Percentiles rank a stretch among this genome's conserved stretches.
Evolutionary conservation across 371 early-diverging fungal species (phyloP).

Genomic region (Globomyces sp.): DNA sequence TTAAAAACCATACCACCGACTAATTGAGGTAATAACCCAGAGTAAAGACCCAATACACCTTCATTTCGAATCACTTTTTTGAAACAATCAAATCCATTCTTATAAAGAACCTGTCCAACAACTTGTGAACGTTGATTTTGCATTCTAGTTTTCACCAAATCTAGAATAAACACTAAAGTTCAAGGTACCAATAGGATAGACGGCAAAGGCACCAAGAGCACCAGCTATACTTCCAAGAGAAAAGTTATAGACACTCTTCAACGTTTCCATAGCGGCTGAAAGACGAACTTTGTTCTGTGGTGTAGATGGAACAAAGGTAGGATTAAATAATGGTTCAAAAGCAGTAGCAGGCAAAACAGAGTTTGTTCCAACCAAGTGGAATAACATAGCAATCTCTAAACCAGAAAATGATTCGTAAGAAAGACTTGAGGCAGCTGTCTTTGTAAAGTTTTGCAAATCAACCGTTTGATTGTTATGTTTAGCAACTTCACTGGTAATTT

Average conservation of each 20-base stretch:
- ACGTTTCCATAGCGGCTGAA: constrained; percentile 23
- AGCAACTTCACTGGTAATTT: not conserved
- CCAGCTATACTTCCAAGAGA: constrained; percentile 89
- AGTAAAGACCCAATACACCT: constrained; percentile 87
- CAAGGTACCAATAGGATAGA: constrained; percentile 79
- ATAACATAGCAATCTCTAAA: constrained; percentile 8
- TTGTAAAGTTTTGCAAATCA: not conserved
- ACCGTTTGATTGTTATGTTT: not conserved
- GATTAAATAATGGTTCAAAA: constrained; percentile 13
- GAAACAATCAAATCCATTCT: constrained; percentile 93
- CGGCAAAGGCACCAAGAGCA: constrained; percentile 92
- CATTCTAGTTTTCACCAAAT: constrained; percentile 97
- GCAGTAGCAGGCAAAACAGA: not conserved
- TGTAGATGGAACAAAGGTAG: constrained; percentile 1
- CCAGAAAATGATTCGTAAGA: constrained; percentile 3
- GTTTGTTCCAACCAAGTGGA: constrained; percentile 6
- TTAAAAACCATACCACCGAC: constrained; percentile 62
- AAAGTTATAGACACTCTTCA: constrained; percentile 69
- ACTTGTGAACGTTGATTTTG: constrained; percentile 92
- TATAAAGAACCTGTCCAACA: constrained; percentile 90
- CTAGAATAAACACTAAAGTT: constrained; percentile 33
- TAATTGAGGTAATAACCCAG: constrained; percentile 95
- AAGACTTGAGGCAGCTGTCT: not conserved
- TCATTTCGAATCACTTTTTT: constrained; percentile 90
- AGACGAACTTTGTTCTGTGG: not conserved